A percentile compares a stretch with the other conserved stretches of the same genome.
Evolutionary conservation across 805 yeast genomes (phyloP).

Genomic region (Starmerella riodocensis): DNA sequence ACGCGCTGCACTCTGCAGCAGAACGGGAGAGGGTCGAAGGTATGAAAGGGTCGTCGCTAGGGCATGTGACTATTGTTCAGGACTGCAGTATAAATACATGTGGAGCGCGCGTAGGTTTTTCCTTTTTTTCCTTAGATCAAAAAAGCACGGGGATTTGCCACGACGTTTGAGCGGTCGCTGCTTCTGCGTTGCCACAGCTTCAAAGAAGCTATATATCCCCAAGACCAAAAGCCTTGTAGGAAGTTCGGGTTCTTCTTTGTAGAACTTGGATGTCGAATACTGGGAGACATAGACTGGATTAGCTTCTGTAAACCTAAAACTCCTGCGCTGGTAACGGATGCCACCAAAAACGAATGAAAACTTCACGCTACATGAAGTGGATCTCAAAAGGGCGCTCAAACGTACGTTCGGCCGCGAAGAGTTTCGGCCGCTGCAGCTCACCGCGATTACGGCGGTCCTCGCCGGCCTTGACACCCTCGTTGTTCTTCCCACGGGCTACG

Average conservation of each 20-base stretch:
- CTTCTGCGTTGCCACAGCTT: constrained; percentile 29
- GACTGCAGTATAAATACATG: too few species aligned
- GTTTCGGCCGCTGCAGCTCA: constrained; percentile 22
- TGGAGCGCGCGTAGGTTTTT: too few species aligned
- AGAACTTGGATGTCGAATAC: constrained; percentile 26
- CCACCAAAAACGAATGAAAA: too few species aligned
- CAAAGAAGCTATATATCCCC: constrained; percentile 22
- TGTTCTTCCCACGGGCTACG: constrained; percentile 97
- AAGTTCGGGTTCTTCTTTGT: constrained; percentile 26
- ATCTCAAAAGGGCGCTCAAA: too few species aligned
- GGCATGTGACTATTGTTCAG: too few species aligned
- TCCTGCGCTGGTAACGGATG: too few species aligned
- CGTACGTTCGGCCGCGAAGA: constrained; percentile 10
- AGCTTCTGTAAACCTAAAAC: not conserved
- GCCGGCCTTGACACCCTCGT: constrained; percentile 76
- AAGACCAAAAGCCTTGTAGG: constrained; percentile 28
- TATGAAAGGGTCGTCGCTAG: too few species aligned
- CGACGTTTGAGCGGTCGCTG: constrained; percentile 26
- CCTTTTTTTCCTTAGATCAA: constrained; percentile 25
- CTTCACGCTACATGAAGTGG: too few species aligned
- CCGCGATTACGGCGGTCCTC: constrained; percentile 20
- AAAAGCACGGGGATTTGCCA: constrained; percentile 29
- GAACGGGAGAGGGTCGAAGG: too few species aligned
- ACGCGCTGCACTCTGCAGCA: too few species aligned
- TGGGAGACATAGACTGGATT: constrained; percentile 23